Evolutionary conservation across 345 rosid species (phyloP).

Genomic region (Linum lewisii): DNA sequence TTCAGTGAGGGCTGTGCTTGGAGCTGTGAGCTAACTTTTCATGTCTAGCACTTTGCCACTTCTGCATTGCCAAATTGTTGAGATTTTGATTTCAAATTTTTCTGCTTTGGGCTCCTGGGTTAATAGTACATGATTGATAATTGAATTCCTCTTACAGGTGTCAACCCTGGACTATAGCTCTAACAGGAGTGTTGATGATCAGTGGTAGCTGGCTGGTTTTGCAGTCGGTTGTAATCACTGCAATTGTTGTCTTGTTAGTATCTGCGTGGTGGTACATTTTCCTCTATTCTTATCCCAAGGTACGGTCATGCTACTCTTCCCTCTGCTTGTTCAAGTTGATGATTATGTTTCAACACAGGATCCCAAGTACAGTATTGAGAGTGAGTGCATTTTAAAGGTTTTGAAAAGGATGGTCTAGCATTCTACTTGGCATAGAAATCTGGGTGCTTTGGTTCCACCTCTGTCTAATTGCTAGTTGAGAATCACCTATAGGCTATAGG

Average conservation of each 20-base stretch:
- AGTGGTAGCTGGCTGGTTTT: slow-evolving; percentile 65
- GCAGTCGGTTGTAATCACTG: slow-evolving; percentile 47
- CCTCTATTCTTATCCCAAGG: slow-evolving; percentile 86
- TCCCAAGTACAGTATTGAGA: too few relatives aligned
- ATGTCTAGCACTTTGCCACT: too few relatives aligned
- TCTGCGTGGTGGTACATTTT: slow-evolving; percentile 84
- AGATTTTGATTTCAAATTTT: too few relatives aligned
- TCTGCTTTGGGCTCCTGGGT: not conserved
- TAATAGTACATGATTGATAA: too few relatives aligned
- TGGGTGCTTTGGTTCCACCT: not conserved
- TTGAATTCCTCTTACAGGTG: slow-evolving; percentile 40
- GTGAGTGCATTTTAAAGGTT: too few relatives aligned
- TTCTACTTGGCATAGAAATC: not conserved
- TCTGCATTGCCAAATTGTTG: too few relatives aligned
- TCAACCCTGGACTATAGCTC: slow-evolving; percentile 87
- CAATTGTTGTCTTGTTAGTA: slow-evolving; percentile 31
- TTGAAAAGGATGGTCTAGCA: too few relatives aligned
- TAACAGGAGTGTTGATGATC: slow-evolving; percentile 48
- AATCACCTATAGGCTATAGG: not conserved
- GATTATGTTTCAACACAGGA: too few relatives aligned
- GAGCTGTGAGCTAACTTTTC: not conserved
- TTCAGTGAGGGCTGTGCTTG: not conserved
- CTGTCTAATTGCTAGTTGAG: not conserved
- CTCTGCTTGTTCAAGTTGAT: not conserved
- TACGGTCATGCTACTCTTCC: slow-evolving; percentile 9